Conservation (phyloP, 768 basidiomycete species). For the Tulasnella sp. region DNA sequence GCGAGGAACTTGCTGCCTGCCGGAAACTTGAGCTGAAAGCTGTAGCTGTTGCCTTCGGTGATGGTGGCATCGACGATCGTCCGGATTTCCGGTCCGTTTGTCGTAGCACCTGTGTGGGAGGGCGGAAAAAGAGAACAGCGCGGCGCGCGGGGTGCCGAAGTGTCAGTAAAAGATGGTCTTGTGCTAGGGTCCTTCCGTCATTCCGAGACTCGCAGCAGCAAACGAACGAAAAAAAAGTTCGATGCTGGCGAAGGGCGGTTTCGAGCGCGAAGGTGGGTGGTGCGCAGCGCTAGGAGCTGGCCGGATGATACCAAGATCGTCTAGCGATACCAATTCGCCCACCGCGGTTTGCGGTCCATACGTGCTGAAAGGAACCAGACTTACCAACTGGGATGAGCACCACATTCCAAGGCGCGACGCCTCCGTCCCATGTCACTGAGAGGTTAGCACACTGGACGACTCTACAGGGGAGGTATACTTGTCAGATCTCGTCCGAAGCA, state of each 20-base stretch:
- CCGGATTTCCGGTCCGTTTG: constrained; percentile 24
- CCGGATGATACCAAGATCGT: background rate
- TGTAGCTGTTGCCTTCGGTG: constrained; percentile 19
- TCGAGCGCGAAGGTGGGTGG: background rate
- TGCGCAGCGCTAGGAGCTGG: background rate
- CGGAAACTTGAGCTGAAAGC: constrained; percentile 29
- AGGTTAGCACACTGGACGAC: constrained; percentile 25
- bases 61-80: constrained; percentile 26
- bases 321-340: background rate
- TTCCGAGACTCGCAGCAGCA: background rate
- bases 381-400: constrained; percentile 28
- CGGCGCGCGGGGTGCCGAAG: background rate
- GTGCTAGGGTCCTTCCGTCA: constrained; percentile 1
- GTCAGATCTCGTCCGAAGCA: background rate
- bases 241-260: background rate
- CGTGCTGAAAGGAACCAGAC: background rate
- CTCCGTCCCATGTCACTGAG: constrained; percentile 24
- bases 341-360: background rate
- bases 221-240: background rate
- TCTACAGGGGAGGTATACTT: background rate
- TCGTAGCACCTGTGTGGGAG: constrained; percentile 16
- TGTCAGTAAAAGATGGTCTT: background rate
- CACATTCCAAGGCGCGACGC: constrained; percentile 17
- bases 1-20: constrained; percentile 29
- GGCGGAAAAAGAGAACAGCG: background rate